These are phyloP conservation scores for Blastomyces percursus DNA, from an alignment of 2,329 filamentous ascomycete genomes.

Conservation along the genomic window DNA sequence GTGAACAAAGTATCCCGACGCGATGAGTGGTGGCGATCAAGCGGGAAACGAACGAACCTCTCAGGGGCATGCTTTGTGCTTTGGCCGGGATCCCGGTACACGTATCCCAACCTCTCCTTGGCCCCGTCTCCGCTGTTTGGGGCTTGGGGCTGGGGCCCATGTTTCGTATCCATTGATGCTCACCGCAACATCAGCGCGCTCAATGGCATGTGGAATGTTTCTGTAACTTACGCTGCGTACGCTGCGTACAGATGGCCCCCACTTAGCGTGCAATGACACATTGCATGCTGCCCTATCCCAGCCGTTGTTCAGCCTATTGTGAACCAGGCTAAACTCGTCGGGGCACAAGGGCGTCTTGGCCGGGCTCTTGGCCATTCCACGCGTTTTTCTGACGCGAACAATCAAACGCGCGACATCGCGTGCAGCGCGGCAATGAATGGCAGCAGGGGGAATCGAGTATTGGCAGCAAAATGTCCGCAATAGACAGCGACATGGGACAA, in stretches of 20 bases:
- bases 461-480: neutral
- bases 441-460: neutral
- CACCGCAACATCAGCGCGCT: slow-evolving; percentile 3
- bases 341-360: neutral
- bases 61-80: neutral
- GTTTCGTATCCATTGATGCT: neutral
- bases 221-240: no score
- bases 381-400: neutral
- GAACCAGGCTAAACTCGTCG: neutral
- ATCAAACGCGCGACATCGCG: slow-evolving; percentile 5
- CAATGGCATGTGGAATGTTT: neutral
- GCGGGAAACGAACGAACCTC: neutral
- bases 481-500: neutral
- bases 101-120: neutral
- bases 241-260: no score
- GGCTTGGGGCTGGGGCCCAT: neutral
- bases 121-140: neutral
- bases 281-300: neutral
- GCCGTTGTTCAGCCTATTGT: neutral
- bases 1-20: slow-evolving; percentile 10
- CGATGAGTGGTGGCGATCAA: slow-evolving; percentile 11
- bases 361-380: neutral
- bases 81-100: neutral
- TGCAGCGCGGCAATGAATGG: neutral
- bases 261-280: neutral